Conservation (phyloP, 495 filamentous ascomycete genomes). For the Lophiostoma macrostomum region DNA sequence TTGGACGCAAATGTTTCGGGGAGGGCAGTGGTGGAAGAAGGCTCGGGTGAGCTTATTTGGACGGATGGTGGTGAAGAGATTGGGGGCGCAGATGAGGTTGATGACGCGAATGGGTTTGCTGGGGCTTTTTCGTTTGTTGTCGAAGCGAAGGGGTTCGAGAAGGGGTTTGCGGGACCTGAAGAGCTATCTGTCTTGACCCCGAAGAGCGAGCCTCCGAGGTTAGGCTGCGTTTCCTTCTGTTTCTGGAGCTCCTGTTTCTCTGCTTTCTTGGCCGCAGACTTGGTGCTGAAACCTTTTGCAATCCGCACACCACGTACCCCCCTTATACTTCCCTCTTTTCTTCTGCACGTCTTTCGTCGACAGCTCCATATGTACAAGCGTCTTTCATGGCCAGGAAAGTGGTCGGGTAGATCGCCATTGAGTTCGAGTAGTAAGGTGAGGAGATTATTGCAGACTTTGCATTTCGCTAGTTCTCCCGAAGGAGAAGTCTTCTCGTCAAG, state of each 20-base stretch:
- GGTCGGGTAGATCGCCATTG: slow-evolving; percentile 83
- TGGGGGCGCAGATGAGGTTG: slow-evolving; percentile 52
- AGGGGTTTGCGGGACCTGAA: slow-evolving; percentile 21
- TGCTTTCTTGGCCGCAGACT: slow-evolving; percentile 33
- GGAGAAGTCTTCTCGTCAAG: slow-evolving; percentile 64
- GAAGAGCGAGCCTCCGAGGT: slow-evolving; percentile 41
- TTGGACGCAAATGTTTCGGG: slow-evolving; percentile 73
- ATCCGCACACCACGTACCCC: slow-evolving; percentile 64
- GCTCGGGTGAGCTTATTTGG: slow-evolving; percentile 31
- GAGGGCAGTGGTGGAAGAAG: slow-evolving; percentile 42
- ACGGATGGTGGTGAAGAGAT: slow-evolving; percentile 48
- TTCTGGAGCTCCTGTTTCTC: slow-evolving; percentile 35
- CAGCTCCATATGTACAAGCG: slow-evolving; percentile 84
- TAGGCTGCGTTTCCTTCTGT: slow-evolving; percentile 17
- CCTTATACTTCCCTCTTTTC: slow-evolving; percentile 76
- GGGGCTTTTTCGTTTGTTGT: slow-evolving; percentile 16
- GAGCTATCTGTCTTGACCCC: slow-evolving; percentile 21
- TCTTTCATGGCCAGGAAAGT: slow-evolving; percentile 80
- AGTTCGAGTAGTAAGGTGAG: slow-evolving; percentile 87
- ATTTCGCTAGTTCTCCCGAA: slow-evolving; percentile 76
- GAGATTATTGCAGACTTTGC: slow-evolving; percentile 79
- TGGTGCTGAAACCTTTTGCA: slow-evolving; percentile 34
- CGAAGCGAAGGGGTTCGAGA: slow-evolving; percentile 34
- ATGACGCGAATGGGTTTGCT: slow-evolving; percentile 53
- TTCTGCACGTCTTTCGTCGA: slow-evolving; percentile 70